phyloP scores from a whole-genome alignment of 495 filamentous ascomycete species.

The Neurospora sp. region DNA sequence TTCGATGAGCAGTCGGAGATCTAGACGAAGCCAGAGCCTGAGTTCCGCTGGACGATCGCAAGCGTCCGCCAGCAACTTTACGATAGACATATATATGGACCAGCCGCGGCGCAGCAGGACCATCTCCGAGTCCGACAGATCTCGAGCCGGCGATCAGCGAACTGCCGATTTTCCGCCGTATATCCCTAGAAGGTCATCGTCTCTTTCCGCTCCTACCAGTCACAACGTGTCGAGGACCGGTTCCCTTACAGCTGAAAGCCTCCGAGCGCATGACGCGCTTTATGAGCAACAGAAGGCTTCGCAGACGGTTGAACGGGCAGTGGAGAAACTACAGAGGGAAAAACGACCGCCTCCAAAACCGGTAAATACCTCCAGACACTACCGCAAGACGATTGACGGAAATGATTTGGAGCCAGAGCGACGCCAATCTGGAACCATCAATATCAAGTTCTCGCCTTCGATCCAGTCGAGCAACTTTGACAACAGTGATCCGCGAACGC shows the following conservation, averaged over 20 bases:
- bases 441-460: constrained; percentile 7
- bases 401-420: constrained; percentile 1
- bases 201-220: constrained; percentile 62
- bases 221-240: constrained; percentile 53
- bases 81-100: constrained; percentile 13
- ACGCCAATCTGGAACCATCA: constrained; percentile 18
- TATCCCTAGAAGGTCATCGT: constrained; percentile 52
- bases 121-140: constrained; percentile 37
- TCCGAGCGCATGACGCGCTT: constrained; percentile 48
- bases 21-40: constrained; percentile 36
- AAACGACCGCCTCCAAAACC: neutral
- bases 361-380: neutral
- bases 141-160: constrained; percentile 34
- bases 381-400: neutral
- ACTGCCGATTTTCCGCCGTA: constrained; percentile 50
- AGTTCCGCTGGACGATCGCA: constrained; percentile 30
- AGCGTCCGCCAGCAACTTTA: constrained; percentile 21
- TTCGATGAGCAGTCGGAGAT: constrained; percentile 42
- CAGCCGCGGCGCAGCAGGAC: constrained; percentile 30
- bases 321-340: constrained; percentile 18
- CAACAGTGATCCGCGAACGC: neutral
- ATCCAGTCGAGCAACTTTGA: constrained; percentile 22
- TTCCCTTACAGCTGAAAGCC: constrained; percentile 56
- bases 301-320: constrained; percentile 17
- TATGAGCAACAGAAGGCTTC: constrained; percentile 23